Conservation (phyloP, 192 early-diverging fungal species). For the Entomortierella lignicola region DNA sequence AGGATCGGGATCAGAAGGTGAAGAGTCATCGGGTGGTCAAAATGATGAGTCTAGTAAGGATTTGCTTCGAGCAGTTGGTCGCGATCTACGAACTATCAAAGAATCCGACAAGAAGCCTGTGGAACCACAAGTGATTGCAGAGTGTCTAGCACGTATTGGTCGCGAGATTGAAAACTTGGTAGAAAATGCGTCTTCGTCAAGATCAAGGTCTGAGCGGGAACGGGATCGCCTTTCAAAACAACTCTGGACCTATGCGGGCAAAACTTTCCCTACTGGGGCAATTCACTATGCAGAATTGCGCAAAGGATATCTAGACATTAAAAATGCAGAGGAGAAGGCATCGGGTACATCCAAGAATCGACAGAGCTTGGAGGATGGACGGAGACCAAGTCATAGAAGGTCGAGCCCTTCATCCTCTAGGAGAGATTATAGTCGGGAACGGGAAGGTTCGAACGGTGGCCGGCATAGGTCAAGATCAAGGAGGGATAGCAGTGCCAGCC, state of each 20-base stretch:
- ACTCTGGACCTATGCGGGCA: conserved; percentile 67
- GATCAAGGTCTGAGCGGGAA: conserved; percentile 61
- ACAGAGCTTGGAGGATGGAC: conserved; percentile 77
- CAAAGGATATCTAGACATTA: conserved; percentile 52
- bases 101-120: conserved; percentile 50
- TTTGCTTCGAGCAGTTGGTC: conserved; percentile 31
- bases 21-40: conserved; percentile 17
- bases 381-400: conserved; percentile 72
- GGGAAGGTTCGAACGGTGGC: conserved; percentile 49
- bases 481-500: conserved; percentile 24
- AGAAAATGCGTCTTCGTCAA: conserved; percentile 25
- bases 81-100: conserved; percentile 39
- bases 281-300: conserved; percentile 59
- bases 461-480: conserved; percentile 30
- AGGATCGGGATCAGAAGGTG: conserved; percentile 22
- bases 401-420: conserved; percentile 66
- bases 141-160: conserved; percentile 67
- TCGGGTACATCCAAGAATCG: conserved; percentile 50
- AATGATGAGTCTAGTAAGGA: conserved; percentile 40
- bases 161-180: conserved; percentile 62
- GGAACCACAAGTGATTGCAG: conserved; percentile 59
- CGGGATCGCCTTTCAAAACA: conserved; percentile 61
- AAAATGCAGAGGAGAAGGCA: conserved; percentile 30
- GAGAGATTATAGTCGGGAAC: conserved; percentile 67
- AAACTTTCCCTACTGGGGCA: conserved; percentile 62